Conservation (phyloP, 106 monocot genomes). For the Dendrobium chrysotoxum region DNA sequence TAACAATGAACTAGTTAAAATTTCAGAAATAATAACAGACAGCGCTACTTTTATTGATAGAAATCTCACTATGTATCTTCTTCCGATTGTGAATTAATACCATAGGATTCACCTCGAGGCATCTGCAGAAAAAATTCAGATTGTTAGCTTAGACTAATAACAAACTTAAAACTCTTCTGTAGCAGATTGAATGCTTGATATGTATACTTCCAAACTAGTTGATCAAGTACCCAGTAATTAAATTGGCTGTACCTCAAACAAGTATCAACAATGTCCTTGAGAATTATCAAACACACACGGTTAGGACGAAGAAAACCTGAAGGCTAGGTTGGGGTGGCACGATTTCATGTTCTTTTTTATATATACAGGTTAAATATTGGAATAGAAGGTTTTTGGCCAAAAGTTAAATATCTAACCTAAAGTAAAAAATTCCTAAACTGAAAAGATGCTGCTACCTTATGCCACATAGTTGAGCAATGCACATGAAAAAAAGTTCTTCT, state of each 20-base stretch:
- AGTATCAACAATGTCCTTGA: not conserved
- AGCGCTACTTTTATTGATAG: constrained; percentile 7
- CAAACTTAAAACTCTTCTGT: not conserved
- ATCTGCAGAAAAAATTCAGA: constrained; percentile 22
- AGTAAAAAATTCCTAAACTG: too few relatives aligned
- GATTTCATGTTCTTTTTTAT: too few relatives aligned
- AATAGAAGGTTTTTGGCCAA: too few relatives aligned
- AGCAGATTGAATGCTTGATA: not conserved
- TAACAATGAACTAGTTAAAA: not conserved
- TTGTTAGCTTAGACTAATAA: not conserved
- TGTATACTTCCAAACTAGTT: not conserved
- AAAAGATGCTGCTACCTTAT: too few relatives aligned
- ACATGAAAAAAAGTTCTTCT: too few relatives aligned
- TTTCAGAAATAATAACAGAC: not conserved
- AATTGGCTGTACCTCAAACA: not conserved
- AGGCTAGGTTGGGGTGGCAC: too few relatives aligned
- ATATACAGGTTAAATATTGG: too few relatives aligned
- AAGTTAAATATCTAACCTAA: too few relatives aligned
- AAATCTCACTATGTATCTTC: constrained; percentile 17
- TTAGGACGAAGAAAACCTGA: not conserved
- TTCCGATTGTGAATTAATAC: constrained; percentile 7
- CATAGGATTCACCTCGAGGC: constrained; percentile 12
- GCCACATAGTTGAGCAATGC: too few relatives aligned
- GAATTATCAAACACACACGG: not conserved
- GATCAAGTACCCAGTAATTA: not conserved